These are phyloP conservation scores for Kodamaea neixiangensis DNA, from an alignment of 805 yeast genomes.

Conservation along the genomic window DNA sequence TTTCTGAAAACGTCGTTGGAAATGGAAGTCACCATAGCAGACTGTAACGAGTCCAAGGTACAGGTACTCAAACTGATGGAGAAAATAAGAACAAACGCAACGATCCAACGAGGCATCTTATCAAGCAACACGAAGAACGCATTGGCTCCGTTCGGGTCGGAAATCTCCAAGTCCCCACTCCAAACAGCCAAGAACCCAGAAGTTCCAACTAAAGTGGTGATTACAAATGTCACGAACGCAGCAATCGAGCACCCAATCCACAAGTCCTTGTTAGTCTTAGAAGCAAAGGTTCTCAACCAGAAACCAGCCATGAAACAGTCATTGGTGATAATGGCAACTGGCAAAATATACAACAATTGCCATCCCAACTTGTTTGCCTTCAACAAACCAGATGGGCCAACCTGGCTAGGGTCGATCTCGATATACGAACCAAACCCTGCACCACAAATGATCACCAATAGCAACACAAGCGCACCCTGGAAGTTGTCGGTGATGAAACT, in stretches of 20 bases:
- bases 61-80: conserved; percentile 77
- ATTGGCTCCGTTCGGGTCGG: conserved; percentile 58
- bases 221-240: conserved; percentile 58
- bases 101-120: conserved; percentile 81
- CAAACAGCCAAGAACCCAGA: conserved; percentile 90
- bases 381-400: conserved; percentile 66
- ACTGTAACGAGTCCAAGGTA: conserved; percentile 85
- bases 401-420: conserved; percentile 59
- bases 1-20: conserved; percentile 91
- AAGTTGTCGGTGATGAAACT: conserved; percentile 85
- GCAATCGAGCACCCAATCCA: conserved; percentile 77
- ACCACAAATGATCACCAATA: conserved; percentile 67
- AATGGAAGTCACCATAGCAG: conserved; percentile 84
- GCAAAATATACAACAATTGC: conserved; percentile 82
- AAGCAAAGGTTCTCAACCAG: conserved; percentile 93
- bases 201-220: conserved; percentile 73
- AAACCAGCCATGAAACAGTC: conserved; percentile 90
- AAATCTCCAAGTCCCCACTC: conserved; percentile 66
- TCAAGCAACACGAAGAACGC: conserved; percentile 73
- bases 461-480: conserved; percentile 74
- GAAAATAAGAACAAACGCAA: conserved; percentile 80
- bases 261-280: conserved; percentile 73
- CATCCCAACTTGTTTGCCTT: conserved; percentile 76
- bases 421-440: conserved; percentile 78
- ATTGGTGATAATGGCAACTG: conserved; percentile 85